Evolutionary conservation across 768 basidiomycete genomes (phyloP).

Genomic region (Paxillus rubicundulus): DNA sequence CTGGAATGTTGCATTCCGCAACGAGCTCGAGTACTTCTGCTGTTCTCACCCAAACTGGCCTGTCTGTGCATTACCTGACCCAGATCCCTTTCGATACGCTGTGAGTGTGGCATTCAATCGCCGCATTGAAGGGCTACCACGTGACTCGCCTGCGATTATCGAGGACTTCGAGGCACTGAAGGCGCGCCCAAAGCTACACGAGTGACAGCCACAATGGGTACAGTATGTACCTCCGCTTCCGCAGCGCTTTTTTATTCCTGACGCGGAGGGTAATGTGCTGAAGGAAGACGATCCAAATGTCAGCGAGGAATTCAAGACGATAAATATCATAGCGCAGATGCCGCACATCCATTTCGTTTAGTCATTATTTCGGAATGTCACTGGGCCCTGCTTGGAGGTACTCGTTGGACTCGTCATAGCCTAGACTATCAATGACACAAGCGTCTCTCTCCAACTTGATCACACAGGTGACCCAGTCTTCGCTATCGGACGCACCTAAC

Average conservation of each 20-base stretch:
- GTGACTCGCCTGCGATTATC: constrained; percentile 34
- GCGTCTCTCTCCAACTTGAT: no score
- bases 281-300: constrained; percentile 4
- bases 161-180: constrained; percentile 31
- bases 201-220: constrained; percentile 29
- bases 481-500: no score
- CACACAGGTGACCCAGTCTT: no score
- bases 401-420: not conserved
- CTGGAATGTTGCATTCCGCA: constrained; percentile 26
- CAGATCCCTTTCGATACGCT: constrained; percentile 24
- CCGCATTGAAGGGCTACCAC: constrained; percentile 32
- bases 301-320: constrained; percentile 7
- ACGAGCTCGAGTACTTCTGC: constrained; percentile 36
- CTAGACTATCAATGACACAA: no score
- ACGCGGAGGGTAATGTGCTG: constrained; percentile 9
- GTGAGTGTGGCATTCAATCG: constrained; percentile 30
- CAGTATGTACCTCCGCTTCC: constrained; percentile 15
- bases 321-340: constrained; percentile 10
- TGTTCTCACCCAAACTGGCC: constrained; percentile 17
- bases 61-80: constrained; percentile 15
- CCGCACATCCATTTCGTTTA: constrained; percentile 10
- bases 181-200: constrained; percentile 28
- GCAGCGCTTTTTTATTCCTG: constrained; percentile 18
- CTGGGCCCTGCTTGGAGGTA: not conserved
- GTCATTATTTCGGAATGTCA: not conserved